Evolutionary conservation across 1,284 basidiomycete species (phyloP).

Genomic region (Cystobasidium slooffiae): DNA sequence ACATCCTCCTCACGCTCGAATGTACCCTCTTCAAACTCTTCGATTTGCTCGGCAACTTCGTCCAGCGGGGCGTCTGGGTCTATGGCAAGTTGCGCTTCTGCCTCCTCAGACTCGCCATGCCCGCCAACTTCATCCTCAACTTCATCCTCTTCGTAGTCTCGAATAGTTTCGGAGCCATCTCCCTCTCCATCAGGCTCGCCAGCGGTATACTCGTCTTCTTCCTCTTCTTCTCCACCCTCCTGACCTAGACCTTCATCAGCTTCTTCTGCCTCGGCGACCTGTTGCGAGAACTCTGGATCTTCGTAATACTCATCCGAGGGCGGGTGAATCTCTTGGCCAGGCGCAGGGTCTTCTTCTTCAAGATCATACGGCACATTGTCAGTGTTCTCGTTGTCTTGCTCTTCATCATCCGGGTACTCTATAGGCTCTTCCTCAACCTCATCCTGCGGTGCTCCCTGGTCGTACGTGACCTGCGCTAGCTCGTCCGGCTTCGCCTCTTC

Average conservation of each 20-base stretch:
- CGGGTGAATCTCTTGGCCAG: constrained; percentile 22
- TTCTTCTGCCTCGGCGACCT: constrained; percentile 34
- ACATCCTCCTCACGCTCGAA: constrained; percentile 27
- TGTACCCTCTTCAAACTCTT: constrained; percentile 36
- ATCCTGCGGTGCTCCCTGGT: not conserved
- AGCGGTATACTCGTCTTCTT: constrained; percentile 5
- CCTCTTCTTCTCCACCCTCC: constrained; percentile 25
- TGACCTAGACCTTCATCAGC: constrained; percentile 6
- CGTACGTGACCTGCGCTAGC: not conserved
- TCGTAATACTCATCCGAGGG: constrained; percentile 40
- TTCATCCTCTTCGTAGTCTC: constrained; percentile 15
- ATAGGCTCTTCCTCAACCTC: constrained; percentile 18
- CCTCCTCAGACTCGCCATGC: not conserved
- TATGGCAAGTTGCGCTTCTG: constrained; percentile 23
- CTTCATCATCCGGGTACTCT: not conserved
- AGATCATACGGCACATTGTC: not conserved
- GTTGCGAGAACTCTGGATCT: constrained; percentile 45
- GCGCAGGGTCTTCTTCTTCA: constrained; percentile 3
- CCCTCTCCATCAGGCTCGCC: not conserved
- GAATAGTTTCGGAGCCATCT: constrained; percentile 8
- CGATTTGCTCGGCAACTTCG: constrained; percentile 33
- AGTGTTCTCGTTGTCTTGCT: not conserved
- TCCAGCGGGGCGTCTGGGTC: constrained; percentile 37
- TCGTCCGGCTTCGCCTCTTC: constrained; percentile 12
- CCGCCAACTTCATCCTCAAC: not conserved